These are phyloP conservation scores for Lactarius trivialis DNA, from an alignment of 768 basidiomycete genomes.

Conservation along the genomic window DNA sequence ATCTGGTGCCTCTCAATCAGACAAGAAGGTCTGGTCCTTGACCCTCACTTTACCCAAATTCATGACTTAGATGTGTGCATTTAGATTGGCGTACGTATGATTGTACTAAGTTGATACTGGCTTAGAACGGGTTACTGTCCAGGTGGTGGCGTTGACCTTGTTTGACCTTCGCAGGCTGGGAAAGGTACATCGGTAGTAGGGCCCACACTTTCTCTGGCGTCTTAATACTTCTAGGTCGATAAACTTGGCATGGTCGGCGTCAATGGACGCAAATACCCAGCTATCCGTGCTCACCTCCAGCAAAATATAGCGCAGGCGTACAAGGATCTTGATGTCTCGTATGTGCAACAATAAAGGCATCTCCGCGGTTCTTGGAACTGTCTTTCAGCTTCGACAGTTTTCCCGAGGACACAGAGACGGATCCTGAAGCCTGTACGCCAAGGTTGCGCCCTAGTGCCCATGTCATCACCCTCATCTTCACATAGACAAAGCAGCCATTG, in stretches of 20 bases:
- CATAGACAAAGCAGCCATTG: conserved; percentile 74
- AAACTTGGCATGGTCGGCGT: conserved; percentile 85
- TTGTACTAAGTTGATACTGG: conserved; percentile 23
- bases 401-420: conserved; percentile 60
- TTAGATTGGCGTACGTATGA: conserved; percentile 59
- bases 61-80: background rate
- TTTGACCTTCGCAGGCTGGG: conserved; percentile 83
- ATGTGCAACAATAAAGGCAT: conserved; percentile 27
- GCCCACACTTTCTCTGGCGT: conserved; percentile 19
- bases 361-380: background rate
- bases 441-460: background rate
- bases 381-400: conserved; percentile 64
- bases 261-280: conserved; percentile 82
- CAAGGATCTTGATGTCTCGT: conserved; percentile 83
- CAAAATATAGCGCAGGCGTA: conserved; percentile 81
- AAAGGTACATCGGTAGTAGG: conserved; percentile 47
- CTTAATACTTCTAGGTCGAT: conserved; percentile 42
- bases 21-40: conserved; percentile 67
- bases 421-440: conserved; percentile 76
- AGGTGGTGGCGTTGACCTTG: conserved; percentile 86
- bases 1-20: conserved; percentile 87
- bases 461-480: background rate
- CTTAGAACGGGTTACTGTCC: conserved; percentile 18
- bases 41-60: background rate
- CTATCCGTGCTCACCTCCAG: conserved; percentile 71